Evolutionary conservation across 2,329 filamentous ascomycete species (phyloP).

Genomic region (Laburnicola sp.): DNA sequence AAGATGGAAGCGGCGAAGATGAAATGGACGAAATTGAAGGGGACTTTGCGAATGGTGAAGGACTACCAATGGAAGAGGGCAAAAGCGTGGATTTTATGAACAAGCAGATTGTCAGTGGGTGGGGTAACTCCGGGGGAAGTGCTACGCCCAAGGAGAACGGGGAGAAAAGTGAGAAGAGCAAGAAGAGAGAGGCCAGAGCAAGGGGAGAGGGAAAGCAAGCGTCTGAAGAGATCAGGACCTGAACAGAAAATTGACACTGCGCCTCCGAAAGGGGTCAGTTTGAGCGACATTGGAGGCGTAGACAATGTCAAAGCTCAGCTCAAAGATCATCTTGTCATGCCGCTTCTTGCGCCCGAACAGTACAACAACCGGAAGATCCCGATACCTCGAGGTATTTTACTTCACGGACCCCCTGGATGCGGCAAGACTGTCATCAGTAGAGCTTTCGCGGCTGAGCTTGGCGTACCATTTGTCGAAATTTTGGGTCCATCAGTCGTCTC

Average conservation of each 20-base stretch:
- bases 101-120: slow-evolving; percentile 63
- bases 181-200: slow-evolving; percentile 53
- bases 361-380: slow-evolving; percentile 69
- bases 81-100: slow-evolving; percentile 63
- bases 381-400: slow-evolving; percentile 72
- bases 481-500: slow-evolving; percentile 79
- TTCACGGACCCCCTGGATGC: slow-evolving; percentile 83
- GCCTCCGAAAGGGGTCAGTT: slow-evolving; percentile 67
- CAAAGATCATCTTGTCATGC: slow-evolving; percentile 71
- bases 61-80: slow-evolving; percentile 28
- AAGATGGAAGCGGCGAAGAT: slow-evolving; percentile 61
- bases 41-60: slow-evolving; percentile 33
- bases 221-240: slow-evolving; percentile 56
- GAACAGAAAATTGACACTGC: slow-evolving; percentile 60
- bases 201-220: slow-evolving; percentile 68
- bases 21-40: slow-evolving; percentile 55
- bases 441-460: slow-evolving; percentile 74
- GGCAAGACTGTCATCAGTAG: slow-evolving; percentile 85
- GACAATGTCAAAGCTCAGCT: slow-evolving; percentile 71
- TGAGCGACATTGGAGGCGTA: slow-evolving; percentile 76
- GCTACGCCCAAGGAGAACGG: slow-evolving; percentile 32
- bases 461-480: slow-evolving; percentile 79
- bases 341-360: slow-evolving; percentile 68
- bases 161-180: slow-evolving; percentile 39
- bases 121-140: slow-evolving; percentile 46